Base-by-base conservation (phyloP, 2,329 filamentous ascomycete species). In the Cadophora luteo-olivacea region DNA sequence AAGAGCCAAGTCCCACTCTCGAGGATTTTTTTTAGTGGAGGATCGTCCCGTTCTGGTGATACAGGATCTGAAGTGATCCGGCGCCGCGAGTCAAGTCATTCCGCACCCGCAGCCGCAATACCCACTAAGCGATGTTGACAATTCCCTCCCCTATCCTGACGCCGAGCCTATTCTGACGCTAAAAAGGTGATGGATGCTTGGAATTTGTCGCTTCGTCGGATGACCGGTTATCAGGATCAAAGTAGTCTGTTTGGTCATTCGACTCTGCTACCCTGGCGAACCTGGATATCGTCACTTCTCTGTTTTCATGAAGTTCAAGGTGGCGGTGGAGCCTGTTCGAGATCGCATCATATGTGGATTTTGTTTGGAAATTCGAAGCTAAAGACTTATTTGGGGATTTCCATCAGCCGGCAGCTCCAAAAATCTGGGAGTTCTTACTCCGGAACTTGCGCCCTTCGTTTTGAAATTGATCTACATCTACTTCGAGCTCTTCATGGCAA, bases 41-140 rank as follows among this genome's bases (percentile, higher is more conserved):
- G 57, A 60, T 60, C 57, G 33, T 58, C 55, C 55, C 32, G 55
- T 38, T 58, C 19, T 58, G 55, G 33, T 58, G 55, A 38, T 19
- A 58, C 55, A 58, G 19, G 33, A 38, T 9, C 16, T 38, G 22
- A 60, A 60, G n/a, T 41, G 33, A 16, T 45, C 57, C 33, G 57
- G 33, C 19, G 33, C 57, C 33, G 22, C 33, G 57, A 60, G 33
- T 60, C 57, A 60, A 57, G 54, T 11, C 0, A n/a, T 8, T 19
- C 55, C 33, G 55, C 54, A 60, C 2, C 33, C 12, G 29, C n/a
- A 36, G 5, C 57, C 36, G 57, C 57, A 60, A 60, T 41, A 41
- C 22, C 57, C 57, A 60, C 36, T 36, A 41, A 60, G 57, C 57
- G 57, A 45, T 55, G 57, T 60, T 60, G 33, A 60, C 57, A 25